These are phyloP conservation scores for Aspergillus baeticus DNA, from an alignment of 495 filamentous ascomycete species.

Conservation along the genomic window DNA sequence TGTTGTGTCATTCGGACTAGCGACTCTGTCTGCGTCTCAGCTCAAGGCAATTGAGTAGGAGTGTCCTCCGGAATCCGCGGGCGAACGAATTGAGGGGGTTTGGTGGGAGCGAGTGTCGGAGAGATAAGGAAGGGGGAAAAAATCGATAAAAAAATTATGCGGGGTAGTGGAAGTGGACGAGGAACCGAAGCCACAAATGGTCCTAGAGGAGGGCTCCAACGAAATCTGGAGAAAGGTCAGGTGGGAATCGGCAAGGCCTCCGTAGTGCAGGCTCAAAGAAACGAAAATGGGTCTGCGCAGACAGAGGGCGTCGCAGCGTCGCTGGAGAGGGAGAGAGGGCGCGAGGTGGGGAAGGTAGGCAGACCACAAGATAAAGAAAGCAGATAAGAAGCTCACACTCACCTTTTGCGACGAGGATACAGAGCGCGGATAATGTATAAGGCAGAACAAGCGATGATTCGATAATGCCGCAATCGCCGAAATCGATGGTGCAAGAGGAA, in stretches of 20 bases:
- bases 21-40: neutral
- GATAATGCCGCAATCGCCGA: conserved; percentile 23
- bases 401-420: neutral
- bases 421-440: neutral
- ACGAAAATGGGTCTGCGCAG: conserved; percentile 9
- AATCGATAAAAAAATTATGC: conserved; percentile 18
- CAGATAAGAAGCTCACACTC: conserved; percentile 2
- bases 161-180: conserved; percentile 19
- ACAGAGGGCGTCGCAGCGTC: neutral
- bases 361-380: neutral
- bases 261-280: neutral
- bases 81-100: neutral
- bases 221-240: conserved; percentile 19
- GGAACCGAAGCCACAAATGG: conserved; percentile 11
- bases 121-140: conserved; percentile 6
- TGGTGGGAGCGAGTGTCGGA: conserved; percentile 1
- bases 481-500: conserved; percentile 24
- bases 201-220: conserved; percentile 9
- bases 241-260: conserved; percentile 14
- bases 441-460: conserved; percentile 11
- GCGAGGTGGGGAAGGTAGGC: conserved; percentile 2
- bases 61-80: neutral
- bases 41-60: neutral
- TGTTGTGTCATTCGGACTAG: conserved; percentile 43
- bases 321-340: neutral